Evolutionary conservation across 306 rosid species (phyloP), one percentile per base, ranked within the genome.

Genomic region (Vachellia collinsii): DNA sequence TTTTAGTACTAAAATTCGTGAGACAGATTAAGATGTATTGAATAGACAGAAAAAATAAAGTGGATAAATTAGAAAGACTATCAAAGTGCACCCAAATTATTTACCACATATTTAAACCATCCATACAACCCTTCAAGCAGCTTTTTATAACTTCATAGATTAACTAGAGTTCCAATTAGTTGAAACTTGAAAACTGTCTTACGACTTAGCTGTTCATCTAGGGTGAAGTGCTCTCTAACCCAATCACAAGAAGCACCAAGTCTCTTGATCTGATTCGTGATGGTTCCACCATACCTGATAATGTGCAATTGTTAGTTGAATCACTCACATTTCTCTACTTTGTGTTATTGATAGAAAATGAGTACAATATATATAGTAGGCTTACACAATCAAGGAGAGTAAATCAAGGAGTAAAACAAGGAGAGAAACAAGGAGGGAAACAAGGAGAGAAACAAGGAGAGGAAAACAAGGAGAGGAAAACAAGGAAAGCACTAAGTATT

Each of bases 171-270:
- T 85, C 81, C 74, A 86, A 48, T 77, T 25, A 77, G 88, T 75
- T 86, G 91, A 86, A 83, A 77, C 87, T 75, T 86, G 91, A 86
- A 83, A 90, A 88, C 86, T 79, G 85, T 83, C 98, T 94, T 94
- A 94, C 98, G 90, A 94, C 95, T 94, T 91, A 92, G 98, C 92
- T 94, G 97, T 85, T 91, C 94, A 89, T 94, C 97, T 75, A 94
- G 98, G 80, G 98, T 94, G 83, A 94, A 94, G 81, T 88, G 98
- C 83, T 92, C 98, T 88, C 93, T 89, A 37, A 85, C 88, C 98
- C 98, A 94, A 88, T 94, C 98, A 89, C 98, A 94, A 50, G 98
- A 94, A 87, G 97, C 98, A 79, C 98, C 98, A 61, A 94, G 98
- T 87, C 98, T 91, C 92, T 90, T 94, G 63, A 94, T 94, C 92